phyloP scores from a whole-genome alignment of 2,329 filamentous ascomycete genomes.

The Escovopsis weberi region DNA sequence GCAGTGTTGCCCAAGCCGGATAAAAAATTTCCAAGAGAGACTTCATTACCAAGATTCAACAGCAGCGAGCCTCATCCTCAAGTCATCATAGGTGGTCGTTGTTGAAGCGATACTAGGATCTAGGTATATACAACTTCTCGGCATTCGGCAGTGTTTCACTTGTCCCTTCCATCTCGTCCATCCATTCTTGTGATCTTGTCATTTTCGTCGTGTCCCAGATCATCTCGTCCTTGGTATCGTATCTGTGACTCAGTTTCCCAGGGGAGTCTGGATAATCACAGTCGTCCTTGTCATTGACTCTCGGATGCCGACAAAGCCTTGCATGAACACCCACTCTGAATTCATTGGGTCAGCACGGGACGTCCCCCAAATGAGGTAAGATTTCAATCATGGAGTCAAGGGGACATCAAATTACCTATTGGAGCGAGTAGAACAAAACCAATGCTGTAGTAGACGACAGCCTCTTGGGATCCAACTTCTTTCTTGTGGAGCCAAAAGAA shows the following conservation, averaged over 20 bases:
- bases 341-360: conserved; percentile 8
- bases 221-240: background rate
- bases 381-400: background rate
- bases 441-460: conserved; percentile 28
- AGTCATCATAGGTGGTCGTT: too few relatives aligned
- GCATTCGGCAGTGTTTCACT: too few relatives aligned
- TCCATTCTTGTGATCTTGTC: too few relatives aligned
- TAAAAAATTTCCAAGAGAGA: too few relatives aligned
- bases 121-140: too few relatives aligned
- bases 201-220: background rate
- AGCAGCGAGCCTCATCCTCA: too few relatives aligned
- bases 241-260: background rate
- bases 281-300: conserved; percentile 23
- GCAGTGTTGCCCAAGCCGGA: too few relatives aligned
- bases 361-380: background rate
- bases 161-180: too few relatives aligned
- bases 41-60: too few relatives aligned
- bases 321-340: conserved; percentile 33
- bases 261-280: conserved; percentile 1
- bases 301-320: conserved; percentile 34
- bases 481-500: conserved; percentile 38
- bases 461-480: conserved; percentile 27
- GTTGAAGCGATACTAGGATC: too few relatives aligned
- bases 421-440: conserved; percentile 30
- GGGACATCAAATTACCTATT: conserved; percentile 22